These are phyloP conservation scores for Kwoniella botswanensis DNA, from an alignment of 768 basidiomycete species.

Conservation along the genomic window DNA sequence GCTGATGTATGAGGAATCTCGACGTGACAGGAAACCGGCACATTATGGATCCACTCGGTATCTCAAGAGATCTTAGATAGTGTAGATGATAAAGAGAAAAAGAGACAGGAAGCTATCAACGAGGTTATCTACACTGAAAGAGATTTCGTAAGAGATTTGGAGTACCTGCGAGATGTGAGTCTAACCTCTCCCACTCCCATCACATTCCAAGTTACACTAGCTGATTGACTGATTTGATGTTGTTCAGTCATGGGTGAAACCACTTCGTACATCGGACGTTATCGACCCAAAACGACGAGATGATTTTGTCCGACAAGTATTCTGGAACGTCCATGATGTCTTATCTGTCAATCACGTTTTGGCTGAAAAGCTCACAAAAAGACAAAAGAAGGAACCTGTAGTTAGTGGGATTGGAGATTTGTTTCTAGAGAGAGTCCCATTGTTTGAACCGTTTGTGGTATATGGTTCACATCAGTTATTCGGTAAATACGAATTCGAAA, in stretches of 20 bases:
- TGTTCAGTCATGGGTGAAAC: constrained; percentile 82
- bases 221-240: too few species aligned
- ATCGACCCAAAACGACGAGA: constrained; percentile 76
- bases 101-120: constrained; percentile 95
- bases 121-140: constrained; percentile 93
- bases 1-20: not conserved
- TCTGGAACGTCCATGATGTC: constrained; percentile 97
- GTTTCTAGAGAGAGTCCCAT: constrained; percentile 79
- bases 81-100: constrained; percentile 91
- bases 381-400: constrained; percentile 92
- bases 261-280: constrained; percentile 71
- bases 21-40: constrained; percentile 69
- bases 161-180: constrained; percentile 91
- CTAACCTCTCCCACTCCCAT: constrained; percentile 1
- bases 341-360: constrained; percentile 86
- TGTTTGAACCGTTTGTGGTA: constrained; percentile 89
- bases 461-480: constrained; percentile 97
- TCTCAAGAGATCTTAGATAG: constrained; percentile 91
- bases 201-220: too few species aligned
- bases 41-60: constrained; percentile 94
- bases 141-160: constrained; percentile 97
- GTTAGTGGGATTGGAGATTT: constrained; percentile 92
- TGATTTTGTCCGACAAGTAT: constrained; percentile 90
- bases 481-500: constrained; percentile 99
- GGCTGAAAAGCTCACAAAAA: constrained; percentile 90